Evolutionary conservation across 805 yeast species (phyloP), one percentile per base, ranked within the genome.

Genomic region (Wickerhamomyces rabaulensis): DNA sequence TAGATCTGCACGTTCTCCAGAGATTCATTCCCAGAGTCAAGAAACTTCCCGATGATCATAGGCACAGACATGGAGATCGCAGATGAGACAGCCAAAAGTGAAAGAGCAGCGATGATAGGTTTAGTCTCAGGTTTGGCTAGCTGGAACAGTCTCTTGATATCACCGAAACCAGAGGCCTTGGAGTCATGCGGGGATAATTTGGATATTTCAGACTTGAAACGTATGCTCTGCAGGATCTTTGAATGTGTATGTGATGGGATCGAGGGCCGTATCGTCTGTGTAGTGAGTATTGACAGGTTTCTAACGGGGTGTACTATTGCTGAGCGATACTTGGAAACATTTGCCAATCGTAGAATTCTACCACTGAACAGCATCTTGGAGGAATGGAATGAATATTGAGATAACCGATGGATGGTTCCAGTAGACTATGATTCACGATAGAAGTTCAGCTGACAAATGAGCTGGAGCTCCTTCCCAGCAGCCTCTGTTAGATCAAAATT

Each of bases 21-120:
- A 4, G 52, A 48, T 10, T 55, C 59, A 9, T 52, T 55, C 1
- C 61, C 65, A 5, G 58, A 76, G 63, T 91, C 98, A 19, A 92
- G 75, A 42, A 91, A 82, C 57, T 86, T 86, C 27, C 98, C 98
- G 47, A 92, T 85, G 21, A 88, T 73, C 40, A 84, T 69, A 8
- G 98, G 98, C 39, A 92, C 71, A 12, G 84, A 66, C 87, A 92
- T 84, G 23, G 90, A 76, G 6, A 88, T 84, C 1, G 89, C 78
- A 2, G 96, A 86, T 0, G 96, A 80, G 6, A 84, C 59, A 6
- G 82, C 66, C 27, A 92, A 71, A 47, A 87, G 75, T 0, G 74
- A 53, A 36, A 91, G 67, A 0, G 97, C 97, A 19, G 75, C 63
- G 1, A 72, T 53, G 56, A 85, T 70, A 3, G 83, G 75, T 45